Conservation (phyloP, 805 yeast species). For the Pichia deserticola region DNA sequence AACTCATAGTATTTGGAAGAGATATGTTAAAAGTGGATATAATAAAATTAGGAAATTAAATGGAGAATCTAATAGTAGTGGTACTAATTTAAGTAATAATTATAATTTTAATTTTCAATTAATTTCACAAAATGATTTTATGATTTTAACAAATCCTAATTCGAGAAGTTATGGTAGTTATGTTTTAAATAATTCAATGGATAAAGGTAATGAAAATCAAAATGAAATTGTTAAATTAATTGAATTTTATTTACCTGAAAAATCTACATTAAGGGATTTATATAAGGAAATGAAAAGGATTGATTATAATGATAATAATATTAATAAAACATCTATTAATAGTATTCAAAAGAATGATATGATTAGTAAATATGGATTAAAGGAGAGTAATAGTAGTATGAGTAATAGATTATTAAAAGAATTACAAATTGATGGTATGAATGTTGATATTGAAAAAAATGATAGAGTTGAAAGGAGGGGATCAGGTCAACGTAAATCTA, state of each 20-base stretch:
- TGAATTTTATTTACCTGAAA: constrained; percentile 12
- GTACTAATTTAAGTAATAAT: background rate
- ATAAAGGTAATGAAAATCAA: constrained; percentile 15
- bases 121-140: constrained; percentile 25
- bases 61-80: background rate
- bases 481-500: background rate
- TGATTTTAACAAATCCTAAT: constrained; percentile 20
- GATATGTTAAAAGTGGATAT: constrained; percentile 1
- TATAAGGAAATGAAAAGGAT: constrained; percentile 8
- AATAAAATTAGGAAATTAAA: background rate
- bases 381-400: background rate
- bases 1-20: constrained; percentile 6
- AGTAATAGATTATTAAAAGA: constrained; percentile 8
- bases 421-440: constrained; percentile 10
- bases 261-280: constrained; percentile 8
- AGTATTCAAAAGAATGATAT: constrained; percentile 3
- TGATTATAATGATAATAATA: constrained; percentile 1
- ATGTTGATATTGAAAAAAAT: constrained; percentile 4
- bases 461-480: constrained; percentile 4
- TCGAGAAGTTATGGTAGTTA: constrained; percentile 21
- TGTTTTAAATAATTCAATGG: constrained; percentile 18
- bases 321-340: background rate
- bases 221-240: constrained; percentile 13
- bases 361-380: constrained; percentile 8
- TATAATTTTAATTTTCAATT: background rate